phyloP scores from a whole-genome alignment of 2,329 filamentous ascomycete genomes.

The Trichoderma breve region DNA sequence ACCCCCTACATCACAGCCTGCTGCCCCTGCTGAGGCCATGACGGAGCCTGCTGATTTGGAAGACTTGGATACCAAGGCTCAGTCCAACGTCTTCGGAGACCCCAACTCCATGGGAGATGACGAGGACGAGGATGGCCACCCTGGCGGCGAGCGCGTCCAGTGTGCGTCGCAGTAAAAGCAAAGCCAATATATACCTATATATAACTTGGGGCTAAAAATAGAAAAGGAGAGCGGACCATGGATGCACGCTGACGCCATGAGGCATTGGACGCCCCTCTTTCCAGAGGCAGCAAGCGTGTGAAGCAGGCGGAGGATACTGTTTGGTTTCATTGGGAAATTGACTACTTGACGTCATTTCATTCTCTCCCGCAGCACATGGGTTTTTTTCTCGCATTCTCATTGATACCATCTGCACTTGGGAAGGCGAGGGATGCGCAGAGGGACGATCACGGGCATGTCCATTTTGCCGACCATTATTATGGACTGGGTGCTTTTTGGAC shows the following conservation, averaged over 20 bases:
- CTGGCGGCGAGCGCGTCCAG: slow-evolving; percentile 76
- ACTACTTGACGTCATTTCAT: slow-evolving; percentile 14
- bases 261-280: neutral
- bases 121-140: slow-evolving; percentile 73
- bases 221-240: neutral
- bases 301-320: slow-evolving; percentile 24
- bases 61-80: slow-evolving; percentile 69
- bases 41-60: slow-evolving; percentile 86
- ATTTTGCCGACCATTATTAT: slow-evolving; percentile 18
- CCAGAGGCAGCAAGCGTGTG: neutral
- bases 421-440: slow-evolving; percentile 5
- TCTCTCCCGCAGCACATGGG: slow-evolving; percentile 17
- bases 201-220: neutral
- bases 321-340: slow-evolving; percentile 19
- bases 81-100: slow-evolving; percentile 66
- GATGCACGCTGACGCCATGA: neutral
- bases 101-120: slow-evolving; percentile 62
- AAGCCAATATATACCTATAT: neutral
- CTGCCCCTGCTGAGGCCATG: slow-evolving; percentile 82
- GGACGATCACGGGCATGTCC: slow-evolving; percentile 14
- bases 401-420: slow-evolving; percentile 24
- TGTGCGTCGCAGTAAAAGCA: slow-evolving; percentile 80
- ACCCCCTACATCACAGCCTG: slow-evolving; percentile 57
- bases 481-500: slow-evolving; percentile 27
- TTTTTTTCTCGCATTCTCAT: slow-evolving; percentile 22